These are phyloP conservation scores for Calonectria leucothoes DNA, from an alignment of 2,329 filamentous ascomycete species.

Conservation along the genomic window DNA sequence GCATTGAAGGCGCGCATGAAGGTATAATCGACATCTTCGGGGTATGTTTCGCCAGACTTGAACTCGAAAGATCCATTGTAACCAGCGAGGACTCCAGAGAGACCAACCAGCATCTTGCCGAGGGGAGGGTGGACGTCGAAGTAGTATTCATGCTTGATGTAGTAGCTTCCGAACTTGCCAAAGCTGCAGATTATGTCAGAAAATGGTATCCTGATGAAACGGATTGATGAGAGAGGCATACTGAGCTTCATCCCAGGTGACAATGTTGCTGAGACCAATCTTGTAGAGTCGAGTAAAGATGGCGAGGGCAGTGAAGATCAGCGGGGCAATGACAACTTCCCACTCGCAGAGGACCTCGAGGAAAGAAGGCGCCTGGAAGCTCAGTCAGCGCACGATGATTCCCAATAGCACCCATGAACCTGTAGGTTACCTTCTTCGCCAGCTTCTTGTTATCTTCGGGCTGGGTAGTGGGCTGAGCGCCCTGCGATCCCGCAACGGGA, in stretches of 20 bases:
- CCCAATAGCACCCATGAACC: not conserved
- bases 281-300: conserved; percentile 77
- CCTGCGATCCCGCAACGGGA: conserved; percentile 53
- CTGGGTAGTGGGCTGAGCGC: conserved; percentile 53
- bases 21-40: conserved; percentile 92
- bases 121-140: conserved; percentile 92
- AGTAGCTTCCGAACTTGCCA: conserved; percentile 98
- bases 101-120: conserved; percentile 97
- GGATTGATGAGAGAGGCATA: conserved; percentile 49
- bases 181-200: conserved; percentile 65
- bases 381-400: conserved; percentile 32
- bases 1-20: conserved; percentile 99
- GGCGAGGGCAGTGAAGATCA: conserved; percentile 71
- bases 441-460: conserved; percentile 71
- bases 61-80: conserved; percentile 99
- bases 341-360: conserved; percentile 72
- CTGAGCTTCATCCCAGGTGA: conserved; percentile 77
- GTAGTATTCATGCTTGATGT: conserved; percentile 99
- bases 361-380: conserved; percentile 64
- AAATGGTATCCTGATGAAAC: not conserved
- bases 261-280: conserved; percentile 75
- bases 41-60: conserved; percentile 97
- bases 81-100: conserved; percentile 94
- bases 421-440: conserved; percentile 62
- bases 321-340: conserved; percentile 70